Evolutionary conservation across 2,329 filamentous ascomycete species (phyloP).

Genomic region (Blastomyces gilchristii): DNA sequence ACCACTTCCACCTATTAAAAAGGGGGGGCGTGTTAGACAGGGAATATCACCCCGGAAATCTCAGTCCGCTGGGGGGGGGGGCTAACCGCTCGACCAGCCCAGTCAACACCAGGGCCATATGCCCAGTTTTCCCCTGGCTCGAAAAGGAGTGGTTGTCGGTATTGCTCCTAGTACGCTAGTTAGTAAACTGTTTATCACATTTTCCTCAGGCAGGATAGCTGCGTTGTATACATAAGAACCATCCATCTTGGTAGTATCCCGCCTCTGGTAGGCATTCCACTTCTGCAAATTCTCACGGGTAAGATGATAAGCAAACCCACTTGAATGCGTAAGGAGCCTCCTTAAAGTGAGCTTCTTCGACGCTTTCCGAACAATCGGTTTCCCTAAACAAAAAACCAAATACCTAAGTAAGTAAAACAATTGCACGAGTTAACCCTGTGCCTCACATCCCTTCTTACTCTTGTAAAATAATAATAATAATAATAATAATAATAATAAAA

Average conservation of each 20-base stretch:
- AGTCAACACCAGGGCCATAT: constrained; percentile 42
- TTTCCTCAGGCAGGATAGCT: background rate
- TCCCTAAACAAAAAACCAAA: background rate
- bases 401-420: too few species aligned
- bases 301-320: constrained; percentile 3
- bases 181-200: background rate
- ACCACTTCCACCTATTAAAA: constrained; percentile 32
- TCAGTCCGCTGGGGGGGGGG: background rate
- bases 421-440: background rate
- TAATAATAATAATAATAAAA: too few species aligned
- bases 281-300: constrained; percentile 1
- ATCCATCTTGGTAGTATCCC: background rate
- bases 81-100: constrained; percentile 38
- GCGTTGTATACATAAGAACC: background rate
- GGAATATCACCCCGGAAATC: background rate
- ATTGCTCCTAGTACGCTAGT: constrained; percentile 9
- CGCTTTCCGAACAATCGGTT: constrained; percentile 1
- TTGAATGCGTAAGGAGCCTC: background rate
- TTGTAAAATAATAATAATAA: background rate
- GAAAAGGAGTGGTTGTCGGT: constrained; percentile 33
- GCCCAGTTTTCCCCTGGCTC: constrained; percentile 43
- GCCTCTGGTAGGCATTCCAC: background rate
- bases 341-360: background rate
- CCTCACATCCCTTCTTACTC: background rate
- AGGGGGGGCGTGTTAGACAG: background rate